These are phyloP conservation scores for Escovopsis weberi DNA, from an alignment of 2,329 filamentous ascomycete species.

Conservation along the genomic window DNA sequence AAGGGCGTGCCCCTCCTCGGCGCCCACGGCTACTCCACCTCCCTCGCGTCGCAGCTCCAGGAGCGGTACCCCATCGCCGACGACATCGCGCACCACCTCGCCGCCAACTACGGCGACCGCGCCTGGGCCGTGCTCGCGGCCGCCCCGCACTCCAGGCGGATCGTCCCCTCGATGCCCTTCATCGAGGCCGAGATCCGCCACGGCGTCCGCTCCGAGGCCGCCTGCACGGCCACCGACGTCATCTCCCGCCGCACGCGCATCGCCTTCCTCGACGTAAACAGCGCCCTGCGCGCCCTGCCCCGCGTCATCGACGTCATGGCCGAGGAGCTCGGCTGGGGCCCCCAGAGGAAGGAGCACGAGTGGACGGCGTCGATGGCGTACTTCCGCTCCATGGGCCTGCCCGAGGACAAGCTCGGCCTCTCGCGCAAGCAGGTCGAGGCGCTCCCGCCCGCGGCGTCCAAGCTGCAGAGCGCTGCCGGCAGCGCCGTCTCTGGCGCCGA, in stretches of 20 bases:
- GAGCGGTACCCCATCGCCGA: slow-evolving; percentile 23
- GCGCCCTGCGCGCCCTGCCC: slow-evolving; percentile 53
- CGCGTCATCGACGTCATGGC: slow-evolving; percentile 58
- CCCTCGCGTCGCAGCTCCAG: slow-evolving; percentile 19
- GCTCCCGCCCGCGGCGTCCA: neutral
- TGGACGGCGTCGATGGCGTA: slow-evolving; percentile 39
- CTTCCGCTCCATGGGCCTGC: slow-evolving; percentile 30
- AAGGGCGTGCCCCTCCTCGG: slow-evolving; percentile 59
- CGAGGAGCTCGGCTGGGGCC: slow-evolving; percentile 52
- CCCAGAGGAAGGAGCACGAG: slow-evolving; percentile 37
- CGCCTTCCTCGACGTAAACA: slow-evolving; percentile 62
- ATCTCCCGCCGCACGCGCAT: slow-evolving; percentile 56
- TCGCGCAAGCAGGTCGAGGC: slow-evolving; percentile 11
- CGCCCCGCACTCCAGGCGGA: slow-evolving; percentile 35
- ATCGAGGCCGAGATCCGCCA: slow-evolving; percentile 62
- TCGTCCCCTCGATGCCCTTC: slow-evolving; percentile 54
- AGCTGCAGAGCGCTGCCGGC: neutral
- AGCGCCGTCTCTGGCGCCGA: neutral
- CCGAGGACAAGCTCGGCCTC: slow-evolving; percentile 10
- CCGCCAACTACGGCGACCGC: slow-evolving; percentile 34
- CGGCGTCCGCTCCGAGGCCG: slow-evolving; percentile 57
- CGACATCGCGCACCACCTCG: slow-evolving; percentile 25
- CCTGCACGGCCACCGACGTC: slow-evolving; percentile 57
- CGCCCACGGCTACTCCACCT: slow-evolving; percentile 50
- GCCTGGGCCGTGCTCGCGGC: slow-evolving; percentile 55